Conservation (phyloP, 805 yeast species). For the Starmerella bombi region DNA sequence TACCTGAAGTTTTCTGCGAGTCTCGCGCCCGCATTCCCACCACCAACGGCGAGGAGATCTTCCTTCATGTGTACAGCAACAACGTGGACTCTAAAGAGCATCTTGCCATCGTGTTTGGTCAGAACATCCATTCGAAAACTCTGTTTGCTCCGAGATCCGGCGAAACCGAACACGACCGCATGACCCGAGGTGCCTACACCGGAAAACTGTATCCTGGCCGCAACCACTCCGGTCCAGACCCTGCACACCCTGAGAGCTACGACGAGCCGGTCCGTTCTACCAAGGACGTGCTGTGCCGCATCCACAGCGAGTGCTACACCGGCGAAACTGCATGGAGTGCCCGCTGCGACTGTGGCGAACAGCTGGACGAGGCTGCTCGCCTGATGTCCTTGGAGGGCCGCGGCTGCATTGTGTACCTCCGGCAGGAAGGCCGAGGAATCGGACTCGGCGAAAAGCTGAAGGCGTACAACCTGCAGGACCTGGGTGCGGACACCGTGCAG, state of each 20-base stretch:
- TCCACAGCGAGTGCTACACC: constrained; percentile 95
- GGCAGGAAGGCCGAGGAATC: constrained; percentile 98
- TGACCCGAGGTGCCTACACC: constrained; percentile 97
- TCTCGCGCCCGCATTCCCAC: constrained; percentile 97
- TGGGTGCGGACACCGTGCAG: constrained; percentile 97
- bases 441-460: constrained; percentile 96
- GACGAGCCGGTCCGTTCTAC: not conserved
- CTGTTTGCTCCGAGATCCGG: constrained; percentile 47
- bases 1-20: constrained; percentile 74
- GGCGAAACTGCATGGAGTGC: constrained; percentile 99
- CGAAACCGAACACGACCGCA: constrained; percentile 82
- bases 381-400: constrained; percentile 75
- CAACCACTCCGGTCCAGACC: constrained; percentile 6
- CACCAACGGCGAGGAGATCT: constrained; percentile 86
- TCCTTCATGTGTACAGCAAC: constrained; percentile 76
- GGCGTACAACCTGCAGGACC: constrained; percentile 91
- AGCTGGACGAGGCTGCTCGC: constrained; percentile 93
- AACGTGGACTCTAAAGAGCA: constrained; percentile 86
- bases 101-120: constrained; percentile 93
- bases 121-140: constrained; percentile 65
- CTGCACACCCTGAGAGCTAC: constrained; percentile 3
- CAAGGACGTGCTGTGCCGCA: constrained; percentile 48
- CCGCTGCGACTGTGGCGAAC: constrained; percentile 98
- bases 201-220: constrained; percentile 88
- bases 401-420: constrained; percentile 87